Evolutionary conservation across 1,139 yeast genomes (phyloP), one percentile per base, ranked within the genome.

Genomic region (Kodamaea anthophila): DNA sequence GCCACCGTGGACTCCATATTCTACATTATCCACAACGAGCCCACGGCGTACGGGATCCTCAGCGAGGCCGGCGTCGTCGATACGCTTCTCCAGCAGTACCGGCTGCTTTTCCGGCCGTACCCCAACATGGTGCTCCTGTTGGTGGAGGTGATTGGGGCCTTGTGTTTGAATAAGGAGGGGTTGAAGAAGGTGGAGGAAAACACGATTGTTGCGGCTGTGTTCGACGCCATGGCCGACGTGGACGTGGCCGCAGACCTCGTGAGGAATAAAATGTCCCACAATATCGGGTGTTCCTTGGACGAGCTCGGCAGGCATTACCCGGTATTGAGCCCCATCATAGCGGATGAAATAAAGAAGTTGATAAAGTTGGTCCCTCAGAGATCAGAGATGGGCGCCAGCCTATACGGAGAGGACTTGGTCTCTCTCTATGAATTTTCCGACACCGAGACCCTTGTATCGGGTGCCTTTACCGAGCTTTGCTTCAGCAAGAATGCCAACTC

Each of bases 301-400:
- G 94, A 85, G 42, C 59, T 88, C 30, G 79, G 86, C 5, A 70
- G 96, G 44, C 96, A 88, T 49, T 85, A 85, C 45, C 80, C 94
- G 1, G 71, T 70, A 2, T 62, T 87, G 35, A 77, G 83, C 32
- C 78, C 82, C 0, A 48, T 58, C 0, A 74, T 88, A 21, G 56
- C 75, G 31, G 53, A 61, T 5, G 74, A 76, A 32, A 60, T 80
- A 19, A 57, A 67, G 8, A 46, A 51, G 2, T 43, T 82, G 16
- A 60, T 83, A 1, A 39, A 35, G 0, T 35, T 26, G 24, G 67
- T 68, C 1, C 47, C 53, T 14, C 42, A 47, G 2, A 38, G 49
- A 3, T 6, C 18, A 16, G 58, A 76, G 28, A 58, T 58, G 1
- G 59, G 65, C 0, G 53, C 69, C 2, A 48, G 55, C 26, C 67